Base-by-base conservation (phyloP, 2,329 filamentous ascomycete species). In the Exophiala lecanii-corni region DNA sequence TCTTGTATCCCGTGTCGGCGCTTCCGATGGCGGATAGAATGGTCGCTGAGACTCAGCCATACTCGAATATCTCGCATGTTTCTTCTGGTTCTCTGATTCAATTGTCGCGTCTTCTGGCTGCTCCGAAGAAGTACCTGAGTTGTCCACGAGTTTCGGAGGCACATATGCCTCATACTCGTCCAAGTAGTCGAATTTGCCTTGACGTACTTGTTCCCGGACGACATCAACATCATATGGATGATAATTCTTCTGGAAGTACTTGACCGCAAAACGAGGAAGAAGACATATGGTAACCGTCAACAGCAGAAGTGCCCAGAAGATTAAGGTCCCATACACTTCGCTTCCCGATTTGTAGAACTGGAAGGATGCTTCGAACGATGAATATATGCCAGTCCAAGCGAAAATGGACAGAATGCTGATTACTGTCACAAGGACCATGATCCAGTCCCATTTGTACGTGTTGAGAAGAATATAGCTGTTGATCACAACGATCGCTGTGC, bases 391-490 rank as follows among this genome's bases (percentile, higher is more conserved):
- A 4, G 92, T 96, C 89, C 92, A 97, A 70, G 94, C 84, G 73
- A 89, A 98, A 59, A 97, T 79, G 57, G 96, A 78, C 20, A 97
- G 63, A 50, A 85, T 84, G 67, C 89, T 95, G 63, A 97, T 76
- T 17, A 68, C 67, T 39, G 94, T 84, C 50, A 96, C 83, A 46
- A 95, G 71, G 16, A 89, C 67, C 68, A 94, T 94, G 58, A 98
- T 73, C 91, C 91, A 98, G 64, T 98, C 92, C 92, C 92, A 98
- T 48, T 91, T 81, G 65, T 95, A 97, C 1, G 86, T 94, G 67
- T 98, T 98, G 70, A 97, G 81, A 53, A 98, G 72, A 55, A 98
- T 87, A 70, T 97, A 98, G 46, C 83, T 71, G 65, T 98, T 98
- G 72, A 95, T 94, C 30, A 87, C 83, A 55, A 94, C 70, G 45